phyloP scores from a whole-genome alignment of 31 red algal genomes.

The Bonnemaisonia californica region DNA sequence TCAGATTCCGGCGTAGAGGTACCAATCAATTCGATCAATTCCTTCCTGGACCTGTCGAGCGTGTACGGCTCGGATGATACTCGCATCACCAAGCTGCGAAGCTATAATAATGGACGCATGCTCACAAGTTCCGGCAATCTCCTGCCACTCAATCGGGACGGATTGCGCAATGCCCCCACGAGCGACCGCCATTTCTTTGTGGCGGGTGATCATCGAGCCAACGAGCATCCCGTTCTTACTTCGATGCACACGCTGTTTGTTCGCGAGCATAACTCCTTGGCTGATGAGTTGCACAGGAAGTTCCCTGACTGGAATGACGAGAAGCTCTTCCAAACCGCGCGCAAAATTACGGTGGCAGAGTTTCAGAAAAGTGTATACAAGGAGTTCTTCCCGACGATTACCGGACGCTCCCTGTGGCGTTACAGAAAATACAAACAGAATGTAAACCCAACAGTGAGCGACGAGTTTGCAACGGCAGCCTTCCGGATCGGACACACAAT shows the following conservation, averaged over 20 bases:
- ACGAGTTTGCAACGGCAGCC: constrained; percentile 26
- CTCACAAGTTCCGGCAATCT: not conserved
- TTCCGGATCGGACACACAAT: constrained; percentile 47
- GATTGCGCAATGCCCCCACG: constrained; percentile 32
- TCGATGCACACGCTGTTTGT: constrained; percentile 38
- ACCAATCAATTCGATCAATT: not conserved
- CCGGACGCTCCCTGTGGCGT: not conserved
- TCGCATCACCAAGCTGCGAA: not conserved
- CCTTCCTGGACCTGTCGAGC: constrained; percentile 4
- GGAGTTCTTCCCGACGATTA: constrained; percentile 23
- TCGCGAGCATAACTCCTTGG: constrained; percentile 39
- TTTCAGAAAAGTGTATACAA: constrained; percentile 38
- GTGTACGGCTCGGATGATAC: constrained; percentile 27
- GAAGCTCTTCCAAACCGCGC: constrained; percentile 26
- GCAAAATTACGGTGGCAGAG: constrained; percentile 24
- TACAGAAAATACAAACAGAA: constrained; percentile 14
- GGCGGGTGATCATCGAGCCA: constrained; percentile 47
- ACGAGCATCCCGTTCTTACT: constrained; percentile 41
- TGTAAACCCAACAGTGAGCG: constrained; percentile 39
- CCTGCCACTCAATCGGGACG: constrained; percentile 5
- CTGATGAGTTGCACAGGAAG: not conserved
- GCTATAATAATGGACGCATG: constrained; percentile 7
- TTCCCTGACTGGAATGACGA: constrained; percentile 29
- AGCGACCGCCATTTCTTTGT: constrained; percentile 9
- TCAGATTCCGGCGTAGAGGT: not conserved